Evolutionary conservation across 306 rosid genomes (phyloP).

Genomic region (Begonia masoniana): DNA sequence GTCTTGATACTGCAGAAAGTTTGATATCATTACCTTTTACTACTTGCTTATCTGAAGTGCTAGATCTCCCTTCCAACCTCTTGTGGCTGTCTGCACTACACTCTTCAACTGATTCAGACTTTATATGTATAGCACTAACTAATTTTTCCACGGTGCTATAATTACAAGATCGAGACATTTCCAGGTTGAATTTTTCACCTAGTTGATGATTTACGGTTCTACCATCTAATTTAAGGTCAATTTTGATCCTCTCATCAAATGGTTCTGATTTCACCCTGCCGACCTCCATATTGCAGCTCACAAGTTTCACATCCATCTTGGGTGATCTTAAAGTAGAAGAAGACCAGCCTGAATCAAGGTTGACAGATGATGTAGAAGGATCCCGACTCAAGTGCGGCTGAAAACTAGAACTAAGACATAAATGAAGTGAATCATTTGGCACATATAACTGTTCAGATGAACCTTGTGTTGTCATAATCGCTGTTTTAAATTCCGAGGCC

Average conservation of each 20-base stretch:
- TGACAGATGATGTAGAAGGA: constrained; percentile 30
- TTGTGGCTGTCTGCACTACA: constrained; percentile 17
- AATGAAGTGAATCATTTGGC: constrained; percentile 17
- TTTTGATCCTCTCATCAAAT: constrained; percentile 36
- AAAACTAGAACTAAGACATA: constrained; percentile 18
- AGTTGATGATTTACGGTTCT: constrained; percentile 27
- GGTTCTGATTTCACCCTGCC: constrained; percentile 66
- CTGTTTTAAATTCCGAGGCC: constrained; percentile 10
- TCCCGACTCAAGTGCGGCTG: constrained; percentile 11
- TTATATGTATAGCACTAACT: constrained; percentile 24
- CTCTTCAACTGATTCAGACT: constrained; percentile 34
- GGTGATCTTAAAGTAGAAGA: constrained; percentile 14
- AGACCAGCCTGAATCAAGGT: constrained; percentile 19
- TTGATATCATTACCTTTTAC: constrained; percentile 19
- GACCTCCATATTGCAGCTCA: constrained; percentile 21
- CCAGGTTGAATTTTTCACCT: constrained; percentile 17
- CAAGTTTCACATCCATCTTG: constrained; percentile 12
- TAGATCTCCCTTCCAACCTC: constrained; percentile 19
- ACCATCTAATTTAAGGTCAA: constrained; percentile 13
- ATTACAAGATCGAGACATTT: constrained; percentile 16
- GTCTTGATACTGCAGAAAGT: constrained; percentile 10
- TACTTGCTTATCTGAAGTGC: constrained; percentile 16
- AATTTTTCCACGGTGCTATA: constrained; percentile 11
- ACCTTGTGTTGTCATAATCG: constrained; percentile 8
- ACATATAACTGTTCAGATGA: constrained; percentile 13